Evolutionary conservation across 1,284 basidiomycete species (phyloP), one percentile per base, ranked within the genome.

Genomic region (Xerocomus nothofagi): DNA sequence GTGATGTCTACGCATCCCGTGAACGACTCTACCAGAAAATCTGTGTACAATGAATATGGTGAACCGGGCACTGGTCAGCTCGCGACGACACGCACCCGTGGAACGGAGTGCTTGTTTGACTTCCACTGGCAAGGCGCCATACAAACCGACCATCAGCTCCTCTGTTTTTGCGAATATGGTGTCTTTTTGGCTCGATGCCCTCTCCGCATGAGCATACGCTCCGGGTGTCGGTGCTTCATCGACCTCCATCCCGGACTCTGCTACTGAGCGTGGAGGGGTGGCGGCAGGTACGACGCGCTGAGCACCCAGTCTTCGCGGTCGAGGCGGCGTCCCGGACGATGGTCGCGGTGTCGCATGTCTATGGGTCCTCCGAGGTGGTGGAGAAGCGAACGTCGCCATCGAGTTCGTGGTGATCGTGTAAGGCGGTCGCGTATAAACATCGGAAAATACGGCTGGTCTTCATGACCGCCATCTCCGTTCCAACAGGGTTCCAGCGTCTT

Each of bases 91-190:
- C 54, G 39, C 53, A 86, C 88, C 84, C 56, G 85, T 80, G 59
- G 77, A 82, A 55, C 76, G 79, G 43, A 91, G 71, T 17, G 83
- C 76, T 55, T 86, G 84, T 59, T 81, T 85, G 44, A 89, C 81
- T 62, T 91, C 88, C 6, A 81, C 70, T 4, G 89, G 88, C 38
- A 91, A 66, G 57, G 76, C 74, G 27, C 86, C 81, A 60, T 88
- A 84, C 64, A 88, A 81, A 21, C 78, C 72, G n/a, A 83, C 84
- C 12, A 76, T 66, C 51, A 88, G 68, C 67, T 91, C 85, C 54
- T 84, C 79, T 21, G 87, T 87, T 65, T 83, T 85, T 41, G 87
- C 85, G 66, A 85, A 88, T 32, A 83, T 57, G 2, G 72, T 71
- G 47, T 86, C 83, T 42, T 55, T 65, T 47, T 67, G 62, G 37